Evolutionary conservation across 495 filamentous ascomycete genomes (phyloP), one percentile per base, ranked within the genome.

Genomic region (Penicillium steckii): DNA sequence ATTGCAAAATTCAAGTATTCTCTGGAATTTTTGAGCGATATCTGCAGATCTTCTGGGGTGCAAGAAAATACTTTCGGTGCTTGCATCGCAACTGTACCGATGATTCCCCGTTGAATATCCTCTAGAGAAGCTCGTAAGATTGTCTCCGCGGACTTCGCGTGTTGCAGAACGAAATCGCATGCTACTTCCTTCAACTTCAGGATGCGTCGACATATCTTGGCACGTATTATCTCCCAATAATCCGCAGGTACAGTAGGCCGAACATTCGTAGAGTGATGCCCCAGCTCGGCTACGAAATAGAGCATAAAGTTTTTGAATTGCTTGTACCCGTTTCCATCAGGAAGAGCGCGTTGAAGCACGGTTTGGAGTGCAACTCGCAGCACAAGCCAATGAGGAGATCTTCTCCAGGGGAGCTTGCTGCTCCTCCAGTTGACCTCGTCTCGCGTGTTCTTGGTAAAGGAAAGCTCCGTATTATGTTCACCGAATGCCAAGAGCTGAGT

Each of bases 301-400:
- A 58, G 55, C 68, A 84, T 80, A 47, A 83, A 73, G 0, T 62
- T 50, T 45, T 87, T 87, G 67, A 85, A 87, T 5, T 57, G 55
- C 13, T 17, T 47, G 21, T 50, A 52, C 17, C 60, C 53, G 15
- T 63, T 52, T 4, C n/a, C 12, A 13, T 37, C 42, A 9, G 47
- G 79, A 32, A 85, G 50, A 0, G 68, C 56, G 8, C 84, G 81
- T 0, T 82, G 76, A 18, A 84, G 52, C 1, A 86, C 29, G 15
- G 48, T 56, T 24, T 62, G 55, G 8, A 58, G 42, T 27, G 55
- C 55, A 29, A 59, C 55, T 10, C 46, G 48, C 17, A 56, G 17
- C 10, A 59, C 51, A 38, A 58, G 51, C 59, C 52, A 62, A 25
- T 44, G 18, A 43, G 55, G 59, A 5, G 59, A 62, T n/a, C 59